phyloP scores from a whole-genome alignment of 1,284 basidiomycete species.

The Vanrija pseudolonga region DNA sequence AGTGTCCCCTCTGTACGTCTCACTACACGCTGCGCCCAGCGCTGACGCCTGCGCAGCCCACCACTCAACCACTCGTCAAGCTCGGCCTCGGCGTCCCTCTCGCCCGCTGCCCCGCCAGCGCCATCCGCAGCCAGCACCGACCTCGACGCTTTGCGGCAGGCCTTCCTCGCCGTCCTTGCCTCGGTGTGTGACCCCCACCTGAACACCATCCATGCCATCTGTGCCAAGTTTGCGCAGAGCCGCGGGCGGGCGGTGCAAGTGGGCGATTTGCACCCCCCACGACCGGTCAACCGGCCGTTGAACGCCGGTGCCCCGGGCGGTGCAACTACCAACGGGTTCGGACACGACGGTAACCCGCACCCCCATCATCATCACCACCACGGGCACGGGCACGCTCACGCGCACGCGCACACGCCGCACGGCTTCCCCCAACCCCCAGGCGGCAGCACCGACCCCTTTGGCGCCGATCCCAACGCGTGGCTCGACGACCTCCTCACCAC shows the following conservation, averaged over 20 bases:
- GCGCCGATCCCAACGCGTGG: neutral
- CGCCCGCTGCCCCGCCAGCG: neutral
- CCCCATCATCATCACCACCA: too few relatives aligned
- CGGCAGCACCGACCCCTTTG: neutral
- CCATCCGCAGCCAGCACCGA: neutral
- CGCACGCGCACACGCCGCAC: too few relatives aligned
- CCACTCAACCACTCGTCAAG: neutral
- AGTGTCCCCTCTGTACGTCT: too few relatives aligned
- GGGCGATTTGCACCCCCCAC: neutral
- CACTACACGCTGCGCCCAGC: too few relatives aligned
- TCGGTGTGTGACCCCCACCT: slow-evolving; percentile 12
- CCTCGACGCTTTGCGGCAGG: slow-evolving; percentile 7
- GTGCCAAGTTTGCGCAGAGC: slow-evolving; percentile 6
- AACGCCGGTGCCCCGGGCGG: neutral
- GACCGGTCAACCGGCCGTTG: slow-evolving; percentile 5
- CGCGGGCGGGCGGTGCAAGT: neutral
- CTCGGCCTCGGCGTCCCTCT: neutral
- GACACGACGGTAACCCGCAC: too few relatives aligned
- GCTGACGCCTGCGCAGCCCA: neutral
- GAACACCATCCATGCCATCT: slow-evolving; percentile 12
- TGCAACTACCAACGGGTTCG: too few relatives aligned
- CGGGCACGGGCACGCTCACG: too few relatives aligned
- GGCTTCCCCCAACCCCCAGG: too few relatives aligned
- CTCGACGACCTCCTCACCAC: neutral
- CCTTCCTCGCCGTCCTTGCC: slow-evolving; percentile 9